Base-by-base conservation (phyloP, 2,329 filamentous ascomycete genomes). In the Ophiostoma fasciatum region DNA sequence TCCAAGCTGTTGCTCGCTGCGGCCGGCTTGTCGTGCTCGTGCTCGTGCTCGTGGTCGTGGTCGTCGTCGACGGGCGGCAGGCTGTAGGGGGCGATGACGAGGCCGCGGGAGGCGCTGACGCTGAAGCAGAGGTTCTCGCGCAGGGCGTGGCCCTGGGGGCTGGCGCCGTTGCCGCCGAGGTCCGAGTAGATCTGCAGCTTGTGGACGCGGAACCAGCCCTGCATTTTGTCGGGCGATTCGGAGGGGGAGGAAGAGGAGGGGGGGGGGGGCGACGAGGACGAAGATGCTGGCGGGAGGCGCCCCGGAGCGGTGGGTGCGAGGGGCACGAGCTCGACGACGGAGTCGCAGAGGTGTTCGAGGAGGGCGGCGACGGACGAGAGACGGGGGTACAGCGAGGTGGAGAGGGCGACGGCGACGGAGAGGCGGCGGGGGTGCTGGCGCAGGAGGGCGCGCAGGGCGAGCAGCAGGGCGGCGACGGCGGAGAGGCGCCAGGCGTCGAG, bases 91-190 rank as follows among this genome's bases (percentile, higher is more conserved):
- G 78, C 82, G 44, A 98, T 84, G 27, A 83, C 71, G 46, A 98
- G 74, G 35, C 83, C 87, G 48, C 71, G 77, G 3, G 71, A 69
- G 48, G 83, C 68, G 54, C 84, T 94, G 35, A 98, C 60, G 42
- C 77, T 87, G 55, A 98, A 98, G 5, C 85, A 85, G 57, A 94
- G 70, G 56, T 94, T 85, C 50, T 93, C 82, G 18, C 82, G 76
- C 36, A 78, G 68, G 43, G 74, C 75, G 39, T 71, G 71, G 27
- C 71, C 65, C 40, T 74, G 74, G 2, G 73, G 68, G 9, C 74
- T 78, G 12, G 83, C 84, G 2, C 85, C 85, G 2, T 72, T 68
- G 3, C 85, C 85, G 2, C 90, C 88, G 46, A 82, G 83, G 52
- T 96, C 88, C 41, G 92, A 82, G 45, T 83, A 78, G 1, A 94